Percentiles rank a stretch among this genome's conserved stretches.
Evolutionary conservation across 768 basidiomycete genomes (phyloP).

Genomic region (Rhodotorula sphaerocarpa): DNA sequence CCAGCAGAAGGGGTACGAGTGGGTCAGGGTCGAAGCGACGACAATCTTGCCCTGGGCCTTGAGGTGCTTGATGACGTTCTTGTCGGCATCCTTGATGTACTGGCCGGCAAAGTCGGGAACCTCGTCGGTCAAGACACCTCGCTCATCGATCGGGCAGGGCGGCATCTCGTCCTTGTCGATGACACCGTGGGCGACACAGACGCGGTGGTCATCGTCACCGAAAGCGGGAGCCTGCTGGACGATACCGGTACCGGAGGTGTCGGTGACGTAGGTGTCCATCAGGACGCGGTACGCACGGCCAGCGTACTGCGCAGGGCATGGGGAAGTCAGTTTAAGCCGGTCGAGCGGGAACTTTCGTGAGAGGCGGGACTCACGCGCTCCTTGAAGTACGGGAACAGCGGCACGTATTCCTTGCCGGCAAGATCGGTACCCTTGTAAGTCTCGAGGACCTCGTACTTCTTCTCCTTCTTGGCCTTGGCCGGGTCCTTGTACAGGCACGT

Average conservation of each 20-base stretch:
- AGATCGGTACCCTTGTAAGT: constrained; percentile 83
- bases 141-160: constrained; percentile 89
- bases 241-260: constrained; percentile 88
- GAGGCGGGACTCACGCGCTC: constrained; percentile 58
- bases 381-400: constrained; percentile 92
- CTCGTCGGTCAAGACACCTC: constrained; percentile 74
- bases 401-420: constrained; percentile 92
- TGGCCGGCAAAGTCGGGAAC: constrained; percentile 82
- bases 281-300: constrained; percentile 85
- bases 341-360: too few species aligned
- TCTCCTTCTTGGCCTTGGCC: constrained; percentile 93
- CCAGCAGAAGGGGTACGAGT: constrained; percentile 98
- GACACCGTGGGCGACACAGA: constrained; percentile 74
- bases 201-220: constrained; percentile 96
- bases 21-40: constrained; percentile 73
- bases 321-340: not conserved
- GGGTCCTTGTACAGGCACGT: constrained; percentile 88
- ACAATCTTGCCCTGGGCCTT: constrained; percentile 81
- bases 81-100: constrained; percentile 92
- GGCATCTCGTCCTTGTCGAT: constrained; percentile 83
- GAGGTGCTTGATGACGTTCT: constrained; percentile 80
- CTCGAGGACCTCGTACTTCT: constrained; percentile 51
- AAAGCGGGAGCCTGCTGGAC: constrained; percentile 98
- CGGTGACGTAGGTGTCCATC: constrained; percentile 85
- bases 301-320: constrained; percentile 56